A percentile compares a stretch with the other conserved stretches of the same genome.
Evolutionary conservation across 495 filamentous ascomycete species (phyloP).

Genomic region (Peziza echinospora): DNA sequence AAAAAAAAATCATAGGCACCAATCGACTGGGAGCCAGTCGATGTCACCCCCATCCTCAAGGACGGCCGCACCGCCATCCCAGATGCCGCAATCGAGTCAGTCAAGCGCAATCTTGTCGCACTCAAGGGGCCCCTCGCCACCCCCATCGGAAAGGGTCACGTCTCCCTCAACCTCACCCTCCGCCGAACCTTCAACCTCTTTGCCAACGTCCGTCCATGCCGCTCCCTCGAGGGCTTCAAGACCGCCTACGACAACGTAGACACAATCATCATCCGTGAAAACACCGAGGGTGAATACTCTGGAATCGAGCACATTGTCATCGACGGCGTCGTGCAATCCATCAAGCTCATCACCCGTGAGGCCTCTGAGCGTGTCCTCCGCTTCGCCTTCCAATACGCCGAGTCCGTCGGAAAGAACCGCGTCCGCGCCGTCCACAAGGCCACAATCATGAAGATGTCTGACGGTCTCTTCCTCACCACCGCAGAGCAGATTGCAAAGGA

Average conservation of each 20-base stretch:
- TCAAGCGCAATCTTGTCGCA: conserved; percentile 80
- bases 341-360: conserved; percentile 92
- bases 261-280: conserved; percentile 94
- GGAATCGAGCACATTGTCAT: conserved; percentile 98
- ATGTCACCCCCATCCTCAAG: conserved; percentile 80
- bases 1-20: conserved; percentile 39
- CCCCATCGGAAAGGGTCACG: conserved; percentile 93
- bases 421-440: conserved; percentile 97
- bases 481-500: conserved; percentile 74
- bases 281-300: conserved; percentile 99
- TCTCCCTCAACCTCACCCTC: conserved; percentile 95
- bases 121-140: conserved; percentile 95
- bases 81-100: conserved; percentile 71
- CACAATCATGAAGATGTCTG: conserved; percentile 99
- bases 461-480: conserved; percentile 84
- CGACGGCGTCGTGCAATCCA: conserved; percentile 93
- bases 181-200: conserved; percentile 99
- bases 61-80: conserved; percentile 84
- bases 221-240: conserved; percentile 89
- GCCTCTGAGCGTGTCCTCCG: conserved; percentile 85
- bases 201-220: conserved; percentile 94
- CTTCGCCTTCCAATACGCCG: conserved; percentile 93
- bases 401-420: conserved; percentile 77
- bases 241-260: conserved; percentile 96
- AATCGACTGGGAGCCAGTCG: conserved; percentile 89